phyloP scores from a whole-genome alignment of 2,329 filamentous ascomycete genomes.

The Beauveria rudraprayagi region DNA sequence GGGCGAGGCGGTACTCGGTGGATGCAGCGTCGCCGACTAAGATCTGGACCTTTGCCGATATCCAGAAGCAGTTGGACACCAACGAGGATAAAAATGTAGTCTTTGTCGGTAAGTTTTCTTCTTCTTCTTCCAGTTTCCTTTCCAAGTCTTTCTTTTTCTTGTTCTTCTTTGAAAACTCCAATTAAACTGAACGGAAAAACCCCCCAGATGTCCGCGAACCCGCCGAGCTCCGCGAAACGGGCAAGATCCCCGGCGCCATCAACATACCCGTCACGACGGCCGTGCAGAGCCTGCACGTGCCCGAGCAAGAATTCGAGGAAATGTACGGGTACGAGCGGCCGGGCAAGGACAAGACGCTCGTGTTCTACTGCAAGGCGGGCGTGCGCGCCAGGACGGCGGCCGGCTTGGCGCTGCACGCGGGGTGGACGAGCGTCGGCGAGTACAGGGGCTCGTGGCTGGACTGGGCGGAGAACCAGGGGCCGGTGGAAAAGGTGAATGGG shows the following conservation, averaged over 20 bases:
- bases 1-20: constrained; percentile 21
- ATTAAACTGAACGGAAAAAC: neutral
- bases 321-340: constrained; percentile 71
- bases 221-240: constrained; percentile 52
- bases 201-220: constrained; percentile 63
- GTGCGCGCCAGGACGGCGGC: constrained; percentile 75
- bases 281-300: constrained; percentile 72
- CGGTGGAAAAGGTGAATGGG: constrained; percentile 26
- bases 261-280: constrained; percentile 74
- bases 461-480: constrained; percentile 68
- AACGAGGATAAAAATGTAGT: constrained; percentile 23
- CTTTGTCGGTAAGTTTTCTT: constrained; percentile 38
- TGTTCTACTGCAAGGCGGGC: constrained; percentile 93
- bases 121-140: neutral
- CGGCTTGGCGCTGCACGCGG: constrained; percentile 64
- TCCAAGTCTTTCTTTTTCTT: neutral
- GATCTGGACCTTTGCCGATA: constrained; percentile 42
- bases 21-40: constrained; percentile 23
- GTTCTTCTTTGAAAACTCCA: neutral
- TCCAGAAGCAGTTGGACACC: constrained; percentile 30
- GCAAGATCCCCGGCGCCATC: constrained; percentile 70
- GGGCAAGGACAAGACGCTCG: constrained; percentile 44
- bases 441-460: constrained; percentile 74
- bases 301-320: constrained; percentile 71
- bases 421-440: constrained; percentile 64